phyloP scores from a whole-genome alignment of 176 grass and related monocot genomes.

The Lolium perenne region DNA sequence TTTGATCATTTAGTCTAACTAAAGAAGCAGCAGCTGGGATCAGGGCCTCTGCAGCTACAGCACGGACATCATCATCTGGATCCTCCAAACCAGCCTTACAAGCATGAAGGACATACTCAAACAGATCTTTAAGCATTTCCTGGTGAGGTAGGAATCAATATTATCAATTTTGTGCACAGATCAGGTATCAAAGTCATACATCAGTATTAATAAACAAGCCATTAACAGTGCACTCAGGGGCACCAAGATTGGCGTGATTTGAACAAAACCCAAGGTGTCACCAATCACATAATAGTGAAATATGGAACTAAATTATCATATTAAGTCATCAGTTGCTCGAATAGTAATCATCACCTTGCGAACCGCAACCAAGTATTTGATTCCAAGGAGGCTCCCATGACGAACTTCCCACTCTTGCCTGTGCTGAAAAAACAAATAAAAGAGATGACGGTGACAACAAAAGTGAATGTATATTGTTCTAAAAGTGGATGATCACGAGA shows the following conservation, averaged over 20 bases:
- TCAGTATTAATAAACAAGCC: not conserved
- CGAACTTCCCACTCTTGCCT: slow-evolving; percentile 99
- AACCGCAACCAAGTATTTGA: slow-evolving; percentile 97
- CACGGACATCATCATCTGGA: slow-evolving; percentile 97
- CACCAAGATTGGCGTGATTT: slow-evolving; percentile 5
- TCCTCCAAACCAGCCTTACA: slow-evolving; percentile 98
- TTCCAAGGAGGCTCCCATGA: slow-evolving; percentile 97
- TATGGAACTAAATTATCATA: slow-evolving; percentile 20
- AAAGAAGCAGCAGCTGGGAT: slow-evolving; percentile 88
- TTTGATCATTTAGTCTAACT: slow-evolving; percentile 84
- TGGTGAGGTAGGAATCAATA: slow-evolving; percentile 47
- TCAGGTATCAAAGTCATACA: slow-evolving; percentile 20
- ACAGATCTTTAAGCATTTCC: slow-evolving; percentile 90
- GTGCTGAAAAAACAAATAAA: slow-evolving; percentile 83
- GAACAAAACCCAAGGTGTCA: not conserved
- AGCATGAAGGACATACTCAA: slow-evolving; percentile 83
- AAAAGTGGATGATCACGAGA: not conserved
- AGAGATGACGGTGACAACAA: slow-evolving; percentile 32
- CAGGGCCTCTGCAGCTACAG: slow-evolving; percentile 95
- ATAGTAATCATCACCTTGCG: slow-evolving; percentile 71
- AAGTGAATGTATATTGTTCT: slow-evolving; percentile 32
- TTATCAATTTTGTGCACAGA: slow-evolving; percentile 35
- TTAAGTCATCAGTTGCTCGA: slow-evolving; percentile 29
- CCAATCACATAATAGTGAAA: slow-evolving; percentile 16
- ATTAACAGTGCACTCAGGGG: slow-evolving; percentile 8